Evolutionary conservation across 495 filamentous ascomycete species (phyloP), one percentile per base, ranked within the genome.

Genomic region (Pyrenula massariospora): DNA sequence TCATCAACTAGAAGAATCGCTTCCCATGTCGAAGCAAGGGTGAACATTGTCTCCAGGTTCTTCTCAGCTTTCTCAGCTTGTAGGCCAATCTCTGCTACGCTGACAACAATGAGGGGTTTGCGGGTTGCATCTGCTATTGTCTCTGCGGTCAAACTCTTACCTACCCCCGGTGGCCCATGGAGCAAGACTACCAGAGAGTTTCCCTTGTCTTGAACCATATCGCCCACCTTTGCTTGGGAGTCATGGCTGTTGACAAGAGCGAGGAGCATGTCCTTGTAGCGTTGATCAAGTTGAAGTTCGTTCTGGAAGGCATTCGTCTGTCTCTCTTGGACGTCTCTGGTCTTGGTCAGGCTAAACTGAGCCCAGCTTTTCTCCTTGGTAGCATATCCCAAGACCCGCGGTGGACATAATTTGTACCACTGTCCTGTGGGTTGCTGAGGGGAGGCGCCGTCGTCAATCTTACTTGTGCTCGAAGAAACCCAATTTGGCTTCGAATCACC

Each of bases 1-100:
- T 69, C 63, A 51, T 67, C 65, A 12, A 68, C 58, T 24, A 69
- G 60, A 1, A 69, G 54, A 23, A 68, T 55, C 12, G 64, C 66
- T 21, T 63, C 60, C 66, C 60, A 68, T 50, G 52, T 12, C 48
- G 54, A n/a, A 60, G 65, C 22, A 54, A 63, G 25, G 60, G 62
- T 10, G 58, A 54, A 54, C 24, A 53, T 50, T 52, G 52, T 50
- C 15, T 42, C 31, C 5, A 42, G 31, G 31, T 42, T 42, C 15
- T 15, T 42, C 15, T 42, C 31, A 15, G 31, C 31, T 15, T 42
- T 42, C 31, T 42, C 31, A 8, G 31, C 31, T 42, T 42, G 31
- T 15, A 42, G 31, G 31, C 31, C 31, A 15, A 42, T 42, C 15
- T 42, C 31, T 42, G 31, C 31, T 42, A 42, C 31, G 31, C 31